Evolutionary conservation across 2,329 filamentous ascomycete species (phyloP).

Genomic region (Ophiostoma tasmaniense): DNA sequence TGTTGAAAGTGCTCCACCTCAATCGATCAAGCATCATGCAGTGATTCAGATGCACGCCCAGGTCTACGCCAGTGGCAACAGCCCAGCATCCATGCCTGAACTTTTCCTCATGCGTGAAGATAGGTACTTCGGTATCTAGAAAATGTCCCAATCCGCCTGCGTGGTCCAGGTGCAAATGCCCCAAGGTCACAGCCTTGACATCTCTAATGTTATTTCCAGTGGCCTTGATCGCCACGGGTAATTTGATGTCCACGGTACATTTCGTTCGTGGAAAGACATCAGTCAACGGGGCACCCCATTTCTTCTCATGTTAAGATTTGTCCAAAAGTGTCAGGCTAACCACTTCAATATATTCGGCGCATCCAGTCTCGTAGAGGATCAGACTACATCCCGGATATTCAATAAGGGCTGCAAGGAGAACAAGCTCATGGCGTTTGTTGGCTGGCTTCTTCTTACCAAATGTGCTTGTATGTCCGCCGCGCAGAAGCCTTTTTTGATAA

Average conservation of each 20-base stretch:
- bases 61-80: conserved; percentile 13
- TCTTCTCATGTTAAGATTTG: neutral
- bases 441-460: conserved; percentile 10
- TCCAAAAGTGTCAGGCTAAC: neutral
- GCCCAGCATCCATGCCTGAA: conserved; percentile 16
- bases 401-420: conserved; percentile 12
- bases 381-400: conserved; percentile 11
- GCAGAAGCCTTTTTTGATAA: conserved; percentile 1
- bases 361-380: conserved; percentile 15
- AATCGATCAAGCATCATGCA: conserved; percentile 14
- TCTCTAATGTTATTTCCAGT: conserved; percentile 16
- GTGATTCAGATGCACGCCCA: conserved; percentile 13
- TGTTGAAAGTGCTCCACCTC: conserved; percentile 14
- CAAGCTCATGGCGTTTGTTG: conserved; percentile 14
- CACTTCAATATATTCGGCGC: conserved; percentile 15
- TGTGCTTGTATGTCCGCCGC: conserved; percentile 9
- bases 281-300: conserved; percentile 15
- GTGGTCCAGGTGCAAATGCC: conserved; percentile 15
- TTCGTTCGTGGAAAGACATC: conserved; percentile 14
- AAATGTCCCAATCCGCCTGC: conserved; percentile 15
- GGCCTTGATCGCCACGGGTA: conserved; percentile 9
- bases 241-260: conserved; percentile 12
- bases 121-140: conserved; percentile 14
- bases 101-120: conserved; percentile 14
- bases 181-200: conserved; percentile 13